Evolutionary conservation across 2,329 filamentous ascomycete genomes (phyloP).

Genomic region (Pyricularia grisea): DNA sequence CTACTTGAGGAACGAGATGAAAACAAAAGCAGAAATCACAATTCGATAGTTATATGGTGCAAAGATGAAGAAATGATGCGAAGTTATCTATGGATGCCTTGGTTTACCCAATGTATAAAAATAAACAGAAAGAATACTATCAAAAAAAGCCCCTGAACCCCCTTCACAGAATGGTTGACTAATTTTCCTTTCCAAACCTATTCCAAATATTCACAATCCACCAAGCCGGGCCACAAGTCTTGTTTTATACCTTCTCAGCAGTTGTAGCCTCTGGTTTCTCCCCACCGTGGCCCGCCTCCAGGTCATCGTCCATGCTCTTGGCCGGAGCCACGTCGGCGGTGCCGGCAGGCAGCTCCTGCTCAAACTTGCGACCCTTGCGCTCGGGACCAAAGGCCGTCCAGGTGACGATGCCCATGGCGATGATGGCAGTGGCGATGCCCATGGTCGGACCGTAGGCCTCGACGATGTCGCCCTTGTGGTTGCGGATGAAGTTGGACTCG

Average conservation of each 20-base stretch:
- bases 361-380: slow-evolving; percentile 62
- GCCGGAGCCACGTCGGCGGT: slow-evolving; percentile 19
- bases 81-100: too few relatives aligned
- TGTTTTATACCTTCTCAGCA: neutral
- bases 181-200: neutral
- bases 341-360: slow-evolving; percentile 35
- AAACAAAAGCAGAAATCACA: too few relatives aligned
- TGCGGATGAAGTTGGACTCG: slow-evolving; percentile 49
- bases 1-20: too few relatives aligned
- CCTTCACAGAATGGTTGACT: too few relatives aligned
- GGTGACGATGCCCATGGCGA: slow-evolving; percentile 57
- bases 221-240: neutral
- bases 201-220: neutral
- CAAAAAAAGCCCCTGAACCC: too few relatives aligned
- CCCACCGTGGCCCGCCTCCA: neutral
- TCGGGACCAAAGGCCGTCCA: slow-evolving; percentile 66
- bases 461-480: slow-evolving; percentile 43
- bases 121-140: too few relatives aligned
- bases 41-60: too few relatives aligned
- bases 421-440: slow-evolving; percentile 69
- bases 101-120: too few relatives aligned
- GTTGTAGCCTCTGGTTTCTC: neutral
- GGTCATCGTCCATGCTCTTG: slow-evolving; percentile 7
- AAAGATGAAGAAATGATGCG: too few relatives aligned
- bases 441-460: slow-evolving; percentile 68